A percentile compares a stretch with the other conserved stretches of the same genome.
These are phyloP conservation scores for Mycena alexandri DNA, from an alignment of 768 basidiomycete genomes.

Conservation along the genomic window DNA sequence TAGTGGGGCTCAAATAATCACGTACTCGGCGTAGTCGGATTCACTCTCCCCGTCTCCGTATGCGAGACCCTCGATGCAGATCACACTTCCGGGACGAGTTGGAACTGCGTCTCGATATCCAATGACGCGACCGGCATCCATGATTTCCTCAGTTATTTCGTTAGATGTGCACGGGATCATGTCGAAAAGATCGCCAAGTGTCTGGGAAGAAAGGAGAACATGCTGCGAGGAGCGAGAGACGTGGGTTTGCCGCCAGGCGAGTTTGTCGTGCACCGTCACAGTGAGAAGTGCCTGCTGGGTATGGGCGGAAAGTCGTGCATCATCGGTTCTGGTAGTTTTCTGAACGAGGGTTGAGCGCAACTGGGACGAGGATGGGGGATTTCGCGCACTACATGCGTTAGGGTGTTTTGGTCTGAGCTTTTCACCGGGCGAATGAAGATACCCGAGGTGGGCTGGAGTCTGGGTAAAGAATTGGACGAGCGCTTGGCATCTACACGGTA, in stretches of 20 bases:
- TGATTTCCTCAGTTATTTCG: constrained; percentile 59
- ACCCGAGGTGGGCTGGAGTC: constrained; percentile 65
- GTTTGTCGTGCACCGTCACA: constrained; percentile 70
- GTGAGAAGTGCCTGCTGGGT: constrained; percentile 63
- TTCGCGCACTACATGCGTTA: constrained; percentile 55
- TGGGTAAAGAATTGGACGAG: constrained; percentile 43
- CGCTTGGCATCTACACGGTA: background rate
- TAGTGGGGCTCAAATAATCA: background rate
- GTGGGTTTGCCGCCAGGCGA: constrained; percentile 71
- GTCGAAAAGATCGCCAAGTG: constrained; percentile 71
- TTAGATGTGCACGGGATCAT: constrained; percentile 74
- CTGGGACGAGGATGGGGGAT: background rate
- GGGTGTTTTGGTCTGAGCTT: constrained; percentile 75
- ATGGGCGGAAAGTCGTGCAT: constrained; percentile 37
- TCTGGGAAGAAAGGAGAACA: constrained; percentile 77
- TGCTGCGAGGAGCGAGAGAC: constrained; percentile 77
- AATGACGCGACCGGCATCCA: constrained; percentile 47
- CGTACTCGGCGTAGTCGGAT: constrained; percentile 69
- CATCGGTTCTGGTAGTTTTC: constrained; percentile 44
- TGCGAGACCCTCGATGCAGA: constrained; percentile 71
- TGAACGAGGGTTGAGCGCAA: constrained; percentile 29
- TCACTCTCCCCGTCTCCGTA: constrained; percentile 67
- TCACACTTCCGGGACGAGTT: constrained; percentile 55
- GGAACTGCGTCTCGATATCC: constrained; percentile 45
- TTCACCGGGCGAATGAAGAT: constrained; percentile 74